These are phyloP conservation scores for Chlorella sp. DNA, from an alignment of 139 green algal genomes.

Conservation along the genomic window DNA sequence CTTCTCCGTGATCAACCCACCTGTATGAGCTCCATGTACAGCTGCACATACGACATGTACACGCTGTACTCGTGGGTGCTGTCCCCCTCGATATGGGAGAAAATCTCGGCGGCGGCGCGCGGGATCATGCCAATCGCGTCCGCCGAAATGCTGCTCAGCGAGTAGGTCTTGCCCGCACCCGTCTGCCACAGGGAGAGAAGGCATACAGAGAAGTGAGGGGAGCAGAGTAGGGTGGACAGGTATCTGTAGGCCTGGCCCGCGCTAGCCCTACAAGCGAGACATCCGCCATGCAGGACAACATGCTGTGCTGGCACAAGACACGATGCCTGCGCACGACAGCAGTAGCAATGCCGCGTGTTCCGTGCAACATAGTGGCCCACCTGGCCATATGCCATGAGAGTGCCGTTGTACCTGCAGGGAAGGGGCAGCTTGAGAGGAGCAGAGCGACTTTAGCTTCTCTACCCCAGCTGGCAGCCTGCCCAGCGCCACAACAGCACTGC, in stretches of 20 bases:
- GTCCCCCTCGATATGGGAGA: constrained; percentile 66
- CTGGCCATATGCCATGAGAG: constrained; percentile 83
- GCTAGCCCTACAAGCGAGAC: too few relatives aligned
- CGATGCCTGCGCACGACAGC: too few relatives aligned
- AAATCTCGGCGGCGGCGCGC: constrained; percentile 74
- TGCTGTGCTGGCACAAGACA: too few relatives aligned
- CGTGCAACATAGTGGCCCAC: too few relatives aligned
- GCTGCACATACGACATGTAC: constrained; percentile 87
- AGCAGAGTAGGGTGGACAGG: too few relatives aligned
- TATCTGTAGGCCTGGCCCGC: too few relatives aligned
- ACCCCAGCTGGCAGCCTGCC: neutral
- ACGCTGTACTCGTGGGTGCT: constrained; percentile 68
- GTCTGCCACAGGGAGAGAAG: constrained; percentile 30
- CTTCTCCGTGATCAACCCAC: neutral
- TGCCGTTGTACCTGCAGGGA: constrained; percentile 78
- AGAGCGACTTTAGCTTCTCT: neutral
- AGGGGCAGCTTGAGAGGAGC: neutral
- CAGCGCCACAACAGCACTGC: neutral
- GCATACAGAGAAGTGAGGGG: too few relatives aligned
- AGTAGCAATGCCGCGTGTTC: too few relatives aligned
- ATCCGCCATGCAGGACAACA: too few relatives aligned
- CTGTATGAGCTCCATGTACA: constrained; percentile 90
- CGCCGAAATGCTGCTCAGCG: constrained; percentile 72
- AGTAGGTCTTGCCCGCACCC: constrained; percentile 88
- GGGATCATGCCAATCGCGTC: constrained; percentile 86